phyloP scores from a whole-genome alignment of 1,139 yeast species.

The Nakaseomyces kungkrabaensis region DNA sequence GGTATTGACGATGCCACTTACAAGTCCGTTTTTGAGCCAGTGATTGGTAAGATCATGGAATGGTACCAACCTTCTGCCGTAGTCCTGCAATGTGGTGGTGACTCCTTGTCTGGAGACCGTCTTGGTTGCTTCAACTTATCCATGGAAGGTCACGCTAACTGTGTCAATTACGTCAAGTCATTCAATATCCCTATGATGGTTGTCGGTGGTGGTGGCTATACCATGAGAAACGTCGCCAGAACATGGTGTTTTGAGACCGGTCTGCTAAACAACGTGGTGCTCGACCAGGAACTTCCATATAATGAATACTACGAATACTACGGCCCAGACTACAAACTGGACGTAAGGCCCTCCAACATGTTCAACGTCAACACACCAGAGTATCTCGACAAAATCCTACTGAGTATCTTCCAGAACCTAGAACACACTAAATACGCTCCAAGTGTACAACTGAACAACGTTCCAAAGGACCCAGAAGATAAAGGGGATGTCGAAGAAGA shows the following conservation, averaged over 20 bases:
- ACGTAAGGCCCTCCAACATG: slow-evolving; percentile 93
- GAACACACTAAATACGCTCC: slow-evolving; percentile 92
- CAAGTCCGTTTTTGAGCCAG: slow-evolving; percentile 62
- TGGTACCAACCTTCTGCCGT: slow-evolving; percentile 84
- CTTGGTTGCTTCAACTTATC: slow-evolving; percentile 89
- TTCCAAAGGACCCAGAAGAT: slow-evolving; percentile 80
- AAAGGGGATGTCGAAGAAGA: slow-evolving; percentile 79
- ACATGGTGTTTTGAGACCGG: slow-evolving; percentile 97
- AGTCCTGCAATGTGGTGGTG: slow-evolving; percentile 96
- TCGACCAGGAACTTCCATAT: slow-evolving; percentile 82
- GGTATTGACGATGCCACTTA: slow-evolving; percentile 95
- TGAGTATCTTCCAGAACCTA: slow-evolving; percentile 66
- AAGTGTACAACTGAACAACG: slow-evolving; percentile 84
- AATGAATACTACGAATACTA: slow-evolving; percentile 94
- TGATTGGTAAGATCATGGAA: slow-evolving; percentile 79
- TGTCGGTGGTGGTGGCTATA: slow-evolving; percentile 96
- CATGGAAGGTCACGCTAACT: slow-evolving; percentile 89
- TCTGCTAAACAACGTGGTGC: slow-evolving; percentile 62
- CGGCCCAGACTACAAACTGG: slow-evolving; percentile 91
- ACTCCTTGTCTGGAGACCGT: slow-evolving; percentile 85
- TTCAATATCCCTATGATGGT: slow-evolving; percentile 86
- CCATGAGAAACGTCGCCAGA: slow-evolving; percentile 92
- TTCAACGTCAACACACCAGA: slow-evolving; percentile 93
- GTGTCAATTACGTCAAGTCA: slow-evolving; percentile 76
- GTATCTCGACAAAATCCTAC: slow-evolving; percentile 74